These are phyloP conservation scores for Sarocladium strictum DNA, from an alignment of 2,329 filamentous ascomycete species.

Conservation along the genomic window DNA sequence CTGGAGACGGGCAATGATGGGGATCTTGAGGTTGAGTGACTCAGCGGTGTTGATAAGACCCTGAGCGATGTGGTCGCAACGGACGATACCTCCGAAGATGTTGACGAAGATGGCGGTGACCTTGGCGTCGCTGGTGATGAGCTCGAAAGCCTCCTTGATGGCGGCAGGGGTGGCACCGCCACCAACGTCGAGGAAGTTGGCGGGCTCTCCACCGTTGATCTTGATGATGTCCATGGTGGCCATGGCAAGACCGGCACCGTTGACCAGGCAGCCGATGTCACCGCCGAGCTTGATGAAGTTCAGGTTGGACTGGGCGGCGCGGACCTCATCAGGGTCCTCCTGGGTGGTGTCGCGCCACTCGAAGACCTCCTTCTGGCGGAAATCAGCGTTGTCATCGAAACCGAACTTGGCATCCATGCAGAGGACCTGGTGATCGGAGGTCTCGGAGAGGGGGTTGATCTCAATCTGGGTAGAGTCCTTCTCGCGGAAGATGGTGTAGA, in stretches of 20 bases:
- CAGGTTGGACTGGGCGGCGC: constrained; percentile 86
- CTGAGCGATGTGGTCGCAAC: constrained; percentile 94
- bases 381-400: constrained; percentile 98
- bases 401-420: constrained; percentile 99
- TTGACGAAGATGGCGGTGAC: constrained; percentile 99
- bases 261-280: constrained; percentile 98
- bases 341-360: constrained; percentile 88
- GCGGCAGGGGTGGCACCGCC: constrained; percentile 94
- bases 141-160: constrained; percentile 95
- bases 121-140: constrained; percentile 97
- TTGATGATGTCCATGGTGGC: constrained; percentile 99
- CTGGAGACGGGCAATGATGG: constrained; percentile 94
- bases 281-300: constrained; percentile 99
- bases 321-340: constrained; percentile 96
- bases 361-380: constrained; percentile 96
- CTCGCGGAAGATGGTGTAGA: constrained; percentile 98
- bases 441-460: constrained; percentile 98
- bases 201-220: constrained; percentile 90
- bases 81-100: constrained; percentile 98
- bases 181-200: constrained; percentile 98
- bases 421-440: constrained; percentile 93
- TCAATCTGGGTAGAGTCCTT: constrained; percentile 99
- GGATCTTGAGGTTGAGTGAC: constrained; percentile 91
- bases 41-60: constrained; percentile 93
- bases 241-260: constrained; percentile 98